Percentiles rank a stretch among this genome's conserved stretches.
Conservation (phyloP, 164 flowering plant species). For the Tetracentron sinense region DNA sequence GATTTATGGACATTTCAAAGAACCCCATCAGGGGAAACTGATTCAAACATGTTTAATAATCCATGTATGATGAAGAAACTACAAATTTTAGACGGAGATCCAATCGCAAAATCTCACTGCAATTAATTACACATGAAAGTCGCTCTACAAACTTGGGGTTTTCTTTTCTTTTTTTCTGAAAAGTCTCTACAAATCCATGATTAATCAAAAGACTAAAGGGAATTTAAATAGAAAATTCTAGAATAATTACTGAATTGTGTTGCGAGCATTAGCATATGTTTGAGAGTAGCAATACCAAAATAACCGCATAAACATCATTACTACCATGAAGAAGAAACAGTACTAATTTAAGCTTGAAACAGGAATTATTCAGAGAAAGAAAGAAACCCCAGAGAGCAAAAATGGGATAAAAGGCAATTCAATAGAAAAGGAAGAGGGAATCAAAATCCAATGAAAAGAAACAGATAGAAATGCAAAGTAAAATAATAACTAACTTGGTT, state of each 20-base stretch:
- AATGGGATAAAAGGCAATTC: neutral
- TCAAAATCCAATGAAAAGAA: neutral
- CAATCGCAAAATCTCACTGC: too few species aligned
- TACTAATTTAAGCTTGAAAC: neutral
- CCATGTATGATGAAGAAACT: too few species aligned
- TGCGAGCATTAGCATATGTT: neutral
- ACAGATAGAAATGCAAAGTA: too few species aligned
- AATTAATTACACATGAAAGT: too few species aligned
- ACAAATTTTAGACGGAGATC: too few species aligned
- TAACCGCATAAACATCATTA: neutral
- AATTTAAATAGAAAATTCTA: neutral
- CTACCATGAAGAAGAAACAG: neutral
- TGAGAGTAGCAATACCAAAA: neutral
- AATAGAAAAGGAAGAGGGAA: neutral
- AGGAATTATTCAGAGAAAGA: neutral
- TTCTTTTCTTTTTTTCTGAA: too few species aligned
- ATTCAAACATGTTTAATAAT: neutral
- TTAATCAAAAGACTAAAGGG: neutral
- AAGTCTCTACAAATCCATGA: neutral
- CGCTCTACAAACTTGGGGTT: too few species aligned
- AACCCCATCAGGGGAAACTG: neutral
- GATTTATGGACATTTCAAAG: neutral
- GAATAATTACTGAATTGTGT: neutral
- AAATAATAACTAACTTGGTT: neutral
- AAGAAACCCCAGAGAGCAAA: slow-evolving; percentile 1